A percentile compares a stretch with the other conserved stretches of the same genome.
phyloP scores from a whole-genome alignment of 2,329 filamentous ascomycete genomes.

The Shiraia bambusicola region DNA sequence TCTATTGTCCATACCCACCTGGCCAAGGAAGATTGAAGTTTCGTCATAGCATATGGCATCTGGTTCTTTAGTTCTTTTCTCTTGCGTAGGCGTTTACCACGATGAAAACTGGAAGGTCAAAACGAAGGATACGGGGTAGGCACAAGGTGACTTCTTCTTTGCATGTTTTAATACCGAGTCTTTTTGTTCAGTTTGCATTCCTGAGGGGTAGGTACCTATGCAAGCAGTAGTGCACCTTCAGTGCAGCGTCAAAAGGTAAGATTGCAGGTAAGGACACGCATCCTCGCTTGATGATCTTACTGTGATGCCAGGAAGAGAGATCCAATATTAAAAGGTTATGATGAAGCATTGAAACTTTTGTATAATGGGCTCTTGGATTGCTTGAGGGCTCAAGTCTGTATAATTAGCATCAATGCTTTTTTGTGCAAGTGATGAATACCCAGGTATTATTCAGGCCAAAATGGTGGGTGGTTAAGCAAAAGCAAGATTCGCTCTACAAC shows the following conservation, averaged over 20 bases:
- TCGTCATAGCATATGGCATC: background rate
- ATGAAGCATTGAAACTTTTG: too few species aligned
- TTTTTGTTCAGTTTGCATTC: conserved; percentile 7
- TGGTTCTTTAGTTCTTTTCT: background rate
- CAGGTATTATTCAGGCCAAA: too few species aligned
- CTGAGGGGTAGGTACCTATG: conserved; percentile 33
- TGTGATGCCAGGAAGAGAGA: conserved; percentile 9
- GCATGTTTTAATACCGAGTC: conserved; percentile 18
- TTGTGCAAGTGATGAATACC: too few species aligned
- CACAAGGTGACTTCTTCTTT: conserved; percentile 23
- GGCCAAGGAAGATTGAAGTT: too few species aligned
- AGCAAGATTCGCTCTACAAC: too few species aligned
- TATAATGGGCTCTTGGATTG: too few species aligned
- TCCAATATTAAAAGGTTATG: background rate
- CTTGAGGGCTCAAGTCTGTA: too few species aligned
- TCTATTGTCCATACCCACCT: background rate
- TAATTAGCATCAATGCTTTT: too few species aligned
- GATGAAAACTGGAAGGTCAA: background rate
- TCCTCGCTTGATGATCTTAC: conserved; percentile 35
- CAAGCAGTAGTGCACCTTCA: conserved; percentile 21
- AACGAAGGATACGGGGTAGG: conserved; percentile 18
- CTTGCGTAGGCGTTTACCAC: too few species aligned
- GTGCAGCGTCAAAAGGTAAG: conserved; percentile 24
- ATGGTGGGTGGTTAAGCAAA: too few species aligned
- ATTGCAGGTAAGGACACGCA: conserved; percentile 31